These are phyloP conservation scores for Hypoxylon lienhwacheense DNA, from an alignment of 495 filamentous ascomycete species.

Conservation along the genomic window DNA sequence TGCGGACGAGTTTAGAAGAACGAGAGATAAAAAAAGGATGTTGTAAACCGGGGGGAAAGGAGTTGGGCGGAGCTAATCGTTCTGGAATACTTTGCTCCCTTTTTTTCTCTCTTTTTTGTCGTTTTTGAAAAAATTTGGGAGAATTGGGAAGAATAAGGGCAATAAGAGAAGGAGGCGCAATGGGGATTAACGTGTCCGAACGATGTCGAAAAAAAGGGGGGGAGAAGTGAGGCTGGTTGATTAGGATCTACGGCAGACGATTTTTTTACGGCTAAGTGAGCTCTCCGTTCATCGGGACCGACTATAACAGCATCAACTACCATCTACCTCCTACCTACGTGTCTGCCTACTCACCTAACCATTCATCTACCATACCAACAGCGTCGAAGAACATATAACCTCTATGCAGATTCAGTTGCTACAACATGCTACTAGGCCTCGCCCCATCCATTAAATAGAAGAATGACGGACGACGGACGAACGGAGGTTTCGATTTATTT, in stretches of 20 bases:
- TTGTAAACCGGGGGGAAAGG: neutral
- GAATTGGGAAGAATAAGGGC: neutral
- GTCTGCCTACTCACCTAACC: too few relatives aligned
- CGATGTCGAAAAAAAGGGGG: neutral
- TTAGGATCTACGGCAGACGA: conserved; percentile 6
- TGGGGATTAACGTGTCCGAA: too few relatives aligned
- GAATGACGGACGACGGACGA: too few relatives aligned
- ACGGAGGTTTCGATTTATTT: neutral
- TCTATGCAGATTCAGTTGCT: neutral
- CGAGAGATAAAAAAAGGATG: neutral
- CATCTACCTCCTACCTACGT: too few relatives aligned
- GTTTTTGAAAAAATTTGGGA: neutral
- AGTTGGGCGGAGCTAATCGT: neutral
- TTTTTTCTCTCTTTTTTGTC: conserved; percentile 1
- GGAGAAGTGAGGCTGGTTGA: neutral
- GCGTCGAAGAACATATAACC: neutral
- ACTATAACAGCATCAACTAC: neutral
- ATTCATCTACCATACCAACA: conserved; percentile 10
- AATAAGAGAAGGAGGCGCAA: neutral
- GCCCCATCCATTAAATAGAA: conserved; percentile 6
- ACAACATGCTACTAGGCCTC: conserved; percentile 12
- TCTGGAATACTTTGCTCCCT: conserved; percentile 1
- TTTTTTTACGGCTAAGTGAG: conserved; percentile 13
- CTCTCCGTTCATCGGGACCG: neutral
- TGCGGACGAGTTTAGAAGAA: too few relatives aligned